phyloP scores from a whole-genome alignment of 257 asterid genomes.

The Solanum tarapatanum region DNA sequence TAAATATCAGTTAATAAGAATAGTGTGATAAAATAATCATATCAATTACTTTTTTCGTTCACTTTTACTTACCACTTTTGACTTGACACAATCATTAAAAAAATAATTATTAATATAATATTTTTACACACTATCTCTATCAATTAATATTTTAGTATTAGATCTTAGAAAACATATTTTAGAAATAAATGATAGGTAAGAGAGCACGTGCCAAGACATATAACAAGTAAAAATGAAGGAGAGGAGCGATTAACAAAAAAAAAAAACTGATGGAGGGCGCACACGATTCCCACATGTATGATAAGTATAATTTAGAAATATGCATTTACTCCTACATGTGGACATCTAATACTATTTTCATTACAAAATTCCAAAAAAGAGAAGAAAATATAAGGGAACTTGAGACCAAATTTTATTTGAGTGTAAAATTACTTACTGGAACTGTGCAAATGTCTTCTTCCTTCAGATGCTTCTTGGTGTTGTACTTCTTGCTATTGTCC shows the following conservation, averaged over 20 bases:
- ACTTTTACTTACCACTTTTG: too few species aligned
- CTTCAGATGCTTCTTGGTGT: conserved; percentile 19
- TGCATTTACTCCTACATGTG: neutral
- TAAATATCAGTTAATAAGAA: too few species aligned
- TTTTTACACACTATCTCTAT: too few species aligned
- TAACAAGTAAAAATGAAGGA: too few species aligned
- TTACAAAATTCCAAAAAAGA: neutral
- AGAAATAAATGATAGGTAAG: rapidly evolving
- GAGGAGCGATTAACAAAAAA: rapidly evolving
- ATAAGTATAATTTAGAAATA: neutral
- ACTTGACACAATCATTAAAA: rapidly evolving
- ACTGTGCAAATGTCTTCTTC: conserved; percentile 24
- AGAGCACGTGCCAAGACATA: too few species aligned
- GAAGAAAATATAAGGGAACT: neutral
- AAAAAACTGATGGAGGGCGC: neutral
- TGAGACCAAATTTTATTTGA: neutral
- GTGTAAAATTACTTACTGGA: neutral
- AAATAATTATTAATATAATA: too few species aligned
- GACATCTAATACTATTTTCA: neutral
- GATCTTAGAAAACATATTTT: too few species aligned
- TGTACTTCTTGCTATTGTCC: conserved; percentile 41
- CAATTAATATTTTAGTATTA: too few species aligned
- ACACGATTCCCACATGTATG: neutral
- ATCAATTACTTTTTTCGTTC: too few species aligned
- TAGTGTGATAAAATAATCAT: too few species aligned